phyloP scores from a whole-genome alignment of 2,329 filamentous ascomycete genomes.

The Alternaria ventricosa region DNA sequence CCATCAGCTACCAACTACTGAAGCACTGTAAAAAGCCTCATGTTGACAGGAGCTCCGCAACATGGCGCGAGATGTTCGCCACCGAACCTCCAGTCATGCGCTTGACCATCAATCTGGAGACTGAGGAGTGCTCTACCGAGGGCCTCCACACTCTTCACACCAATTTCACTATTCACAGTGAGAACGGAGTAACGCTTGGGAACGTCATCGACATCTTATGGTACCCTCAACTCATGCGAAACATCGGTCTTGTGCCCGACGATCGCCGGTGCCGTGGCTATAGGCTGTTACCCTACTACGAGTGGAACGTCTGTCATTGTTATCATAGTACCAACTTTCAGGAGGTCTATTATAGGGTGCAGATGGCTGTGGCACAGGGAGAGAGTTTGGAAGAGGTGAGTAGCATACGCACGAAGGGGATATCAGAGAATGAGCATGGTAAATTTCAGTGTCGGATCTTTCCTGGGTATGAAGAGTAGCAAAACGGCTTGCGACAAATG shows the following conservation, averaged over 20 bases:
- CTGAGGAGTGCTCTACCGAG: neutral
- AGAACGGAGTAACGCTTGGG: neutral
- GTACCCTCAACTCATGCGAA: neutral
- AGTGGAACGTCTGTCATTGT: neutral
- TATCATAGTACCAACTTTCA: neutral
- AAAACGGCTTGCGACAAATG: neutral
- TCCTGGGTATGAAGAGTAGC: neutral
- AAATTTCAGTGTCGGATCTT: neutral
- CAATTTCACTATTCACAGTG: neutral
- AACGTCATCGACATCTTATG: neutral
- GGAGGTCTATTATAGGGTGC: neutral
- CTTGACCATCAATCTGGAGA: neutral
- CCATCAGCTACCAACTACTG: neutral
- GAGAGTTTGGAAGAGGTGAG: neutral
- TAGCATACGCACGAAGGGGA: neutral
- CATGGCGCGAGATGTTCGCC: neutral
- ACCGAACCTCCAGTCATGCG: neutral
- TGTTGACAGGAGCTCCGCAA: neutral
- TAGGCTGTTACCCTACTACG: neutral
- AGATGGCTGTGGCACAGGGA: neutral
- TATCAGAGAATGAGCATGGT: neutral
- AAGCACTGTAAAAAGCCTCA: neutral
- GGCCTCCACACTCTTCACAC: neutral
- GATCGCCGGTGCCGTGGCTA: neutral
- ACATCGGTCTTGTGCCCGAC: neutral